Evolutionary conservation across 495 filamentous ascomycete genomes (phyloP).

Genomic region (Trichoderma reesei): DNA sequence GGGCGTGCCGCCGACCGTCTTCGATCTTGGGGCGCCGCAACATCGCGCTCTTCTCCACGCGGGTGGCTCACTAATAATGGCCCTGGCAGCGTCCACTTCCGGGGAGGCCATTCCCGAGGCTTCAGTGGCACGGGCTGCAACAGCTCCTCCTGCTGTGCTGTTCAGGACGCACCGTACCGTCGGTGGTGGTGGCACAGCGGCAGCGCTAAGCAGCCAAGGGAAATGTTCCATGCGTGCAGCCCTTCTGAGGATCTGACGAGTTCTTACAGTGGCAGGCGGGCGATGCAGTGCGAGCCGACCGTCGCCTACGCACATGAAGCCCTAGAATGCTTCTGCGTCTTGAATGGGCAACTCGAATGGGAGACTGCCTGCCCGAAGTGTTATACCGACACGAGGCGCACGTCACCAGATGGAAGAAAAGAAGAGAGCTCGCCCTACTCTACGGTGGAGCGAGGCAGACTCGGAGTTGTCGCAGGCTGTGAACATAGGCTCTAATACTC

Average conservation of each 20-base stretch:
- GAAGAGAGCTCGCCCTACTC: not conserved
- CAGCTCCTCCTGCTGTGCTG: no score
- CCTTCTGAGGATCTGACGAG: not conserved
- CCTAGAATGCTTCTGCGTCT: not conserved
- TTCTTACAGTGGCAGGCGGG: not conserved
- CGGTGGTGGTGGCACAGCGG: not conserved
- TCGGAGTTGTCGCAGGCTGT: not conserved
- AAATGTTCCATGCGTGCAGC: not conserved
- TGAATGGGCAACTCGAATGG: not conserved
- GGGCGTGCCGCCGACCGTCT: not conserved
- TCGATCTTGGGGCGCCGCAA: no score
- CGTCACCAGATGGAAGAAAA: not conserved
- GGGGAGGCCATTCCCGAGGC: not conserved
- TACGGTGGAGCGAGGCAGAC: not conserved
- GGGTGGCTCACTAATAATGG: not conserved
- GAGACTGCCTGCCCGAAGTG: not conserved
- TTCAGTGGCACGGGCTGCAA: not conserved
- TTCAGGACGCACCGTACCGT: no score
- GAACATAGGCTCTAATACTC: not conserved
- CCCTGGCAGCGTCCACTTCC: not conserved
- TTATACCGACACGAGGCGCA: conserved; percentile 1
- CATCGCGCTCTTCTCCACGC: not conserved
- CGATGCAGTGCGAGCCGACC: not conserved
- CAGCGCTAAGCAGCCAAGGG: conserved; percentile 2
- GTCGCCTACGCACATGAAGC: not conserved